These are phyloP conservation scores for Aureococcus anophagefferens DNA, from an alignment of 108 stramenopile species.

Conservation along the genomic window DNA sequence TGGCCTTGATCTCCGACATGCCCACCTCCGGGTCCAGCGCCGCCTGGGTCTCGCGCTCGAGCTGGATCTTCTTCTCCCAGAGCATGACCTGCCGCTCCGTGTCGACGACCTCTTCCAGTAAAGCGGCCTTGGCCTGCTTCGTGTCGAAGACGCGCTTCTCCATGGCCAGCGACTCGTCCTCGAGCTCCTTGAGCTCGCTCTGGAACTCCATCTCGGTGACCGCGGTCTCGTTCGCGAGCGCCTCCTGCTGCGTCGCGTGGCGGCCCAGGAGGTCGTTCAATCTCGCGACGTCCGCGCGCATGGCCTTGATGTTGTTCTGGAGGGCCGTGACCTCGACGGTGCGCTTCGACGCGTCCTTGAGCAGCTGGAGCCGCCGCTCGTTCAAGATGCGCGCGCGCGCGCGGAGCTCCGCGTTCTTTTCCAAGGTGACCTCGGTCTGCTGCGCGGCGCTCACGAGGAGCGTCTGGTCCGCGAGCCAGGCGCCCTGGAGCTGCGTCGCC, in stretches of 20 bases:
- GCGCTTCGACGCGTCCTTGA: constrained; percentile 41
- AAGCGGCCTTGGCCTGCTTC: constrained; percentile 33
- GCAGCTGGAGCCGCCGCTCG: constrained; percentile 51
- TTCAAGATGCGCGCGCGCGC: constrained; percentile 44
- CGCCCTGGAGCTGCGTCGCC: constrained; percentile 41
- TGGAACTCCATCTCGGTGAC: constrained; percentile 53
- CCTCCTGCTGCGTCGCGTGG: constrained; percentile 39
- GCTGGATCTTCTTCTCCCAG: constrained; percentile 72
- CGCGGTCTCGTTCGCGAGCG: constrained; percentile 34
- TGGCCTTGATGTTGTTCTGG: constrained; percentile 27
- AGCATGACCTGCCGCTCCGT: constrained; percentile 52
- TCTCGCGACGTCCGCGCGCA: constrained; percentile 60
- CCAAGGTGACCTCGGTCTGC: constrained; percentile 45
- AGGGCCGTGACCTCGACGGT: constrained; percentile 47
- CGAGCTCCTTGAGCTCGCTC: constrained; percentile 57
- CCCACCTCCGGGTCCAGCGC: constrained; percentile 61
- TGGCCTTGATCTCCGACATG: constrained; percentile 51
- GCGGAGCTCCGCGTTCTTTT: constrained; percentile 45
- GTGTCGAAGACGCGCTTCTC: constrained; percentile 40
- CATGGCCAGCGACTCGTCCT: constrained; percentile 28
- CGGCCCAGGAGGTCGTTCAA: constrained; percentile 63
- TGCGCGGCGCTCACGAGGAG: constrained; percentile 41
- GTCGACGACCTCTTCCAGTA: constrained; percentile 52
- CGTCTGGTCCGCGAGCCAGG: constrained; percentile 60
- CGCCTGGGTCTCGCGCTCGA: constrained; percentile 69